Percentiles rank a stretch among this genome's conserved stretches.
Conservation (phyloP, 2,329 filamentous ascomycete genomes). For the Cercospora sp. region DNA sequence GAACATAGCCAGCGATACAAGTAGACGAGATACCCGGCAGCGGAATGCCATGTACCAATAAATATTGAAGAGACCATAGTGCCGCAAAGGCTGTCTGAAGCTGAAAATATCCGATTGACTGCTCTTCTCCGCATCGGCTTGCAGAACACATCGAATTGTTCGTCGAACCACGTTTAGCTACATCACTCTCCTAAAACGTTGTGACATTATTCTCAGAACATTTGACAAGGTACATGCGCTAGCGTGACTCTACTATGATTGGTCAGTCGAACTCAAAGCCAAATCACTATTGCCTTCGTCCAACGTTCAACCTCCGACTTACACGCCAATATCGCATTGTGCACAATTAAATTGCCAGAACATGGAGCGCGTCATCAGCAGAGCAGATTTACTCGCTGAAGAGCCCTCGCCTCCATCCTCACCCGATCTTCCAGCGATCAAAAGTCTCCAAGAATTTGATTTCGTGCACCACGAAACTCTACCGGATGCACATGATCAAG, state of each 20-base stretch:
- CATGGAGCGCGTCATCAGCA: conserved; percentile 27
- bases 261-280: not conserved
- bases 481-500: not conserved
- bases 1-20: not conserved
- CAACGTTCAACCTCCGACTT: not conserved
- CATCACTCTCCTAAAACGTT: not conserved
- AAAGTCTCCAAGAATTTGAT: conserved; percentile 20
- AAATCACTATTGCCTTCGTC: not conserved
- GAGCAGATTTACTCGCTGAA: conserved; percentile 24
- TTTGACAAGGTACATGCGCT: not conserved
- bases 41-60: conserved; percentile 1
- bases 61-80: not conserved
- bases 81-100: not conserved
- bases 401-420: conserved; percentile 17
- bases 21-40: conserved; percentile 9
- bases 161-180: not conserved
- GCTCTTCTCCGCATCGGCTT: not conserved
- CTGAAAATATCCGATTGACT: not conserved
- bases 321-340: not conserved
- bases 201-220: not conserved
- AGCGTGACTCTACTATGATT: not conserved
- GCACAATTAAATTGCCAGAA: not conserved
- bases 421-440: conserved; percentile 12
- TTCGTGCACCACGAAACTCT: conserved; percentile 20
- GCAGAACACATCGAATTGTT: not conserved